Evolutionary conservation across 345 rosid genomes (phyloP).

Genomic region (Eucalyptus polybractea): DNA sequence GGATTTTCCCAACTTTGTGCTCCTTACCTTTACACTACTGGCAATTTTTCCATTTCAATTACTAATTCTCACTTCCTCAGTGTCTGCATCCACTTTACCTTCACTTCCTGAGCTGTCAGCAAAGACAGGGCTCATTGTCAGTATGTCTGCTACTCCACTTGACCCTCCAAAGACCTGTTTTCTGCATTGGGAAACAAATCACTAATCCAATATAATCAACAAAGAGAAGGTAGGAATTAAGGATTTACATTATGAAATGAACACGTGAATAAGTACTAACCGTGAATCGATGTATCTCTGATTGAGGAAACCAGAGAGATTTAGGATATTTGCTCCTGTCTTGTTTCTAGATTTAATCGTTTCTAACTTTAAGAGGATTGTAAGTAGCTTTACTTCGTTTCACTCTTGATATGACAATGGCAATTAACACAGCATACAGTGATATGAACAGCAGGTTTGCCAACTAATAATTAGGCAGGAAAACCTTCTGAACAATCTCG

Average conservation of each 20-base stretch:
- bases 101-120: neutral
- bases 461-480: neutral
- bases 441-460: neutral
- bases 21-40: neutral
- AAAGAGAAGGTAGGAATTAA: neutral
- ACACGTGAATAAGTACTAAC: neutral
- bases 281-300: neutral
- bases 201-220: neutral
- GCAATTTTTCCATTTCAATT: neutral
- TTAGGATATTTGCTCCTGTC: neutral
- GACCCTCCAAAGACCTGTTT: neutral
- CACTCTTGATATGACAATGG: neutral
- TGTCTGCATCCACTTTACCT: neutral
- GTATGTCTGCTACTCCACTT: neutral
- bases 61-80: neutral
- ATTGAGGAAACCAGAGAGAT: neutral
- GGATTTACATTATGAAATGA: neutral
- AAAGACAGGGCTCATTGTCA: neutral
- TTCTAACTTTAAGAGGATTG: neutral
- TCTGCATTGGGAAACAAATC: neutral
- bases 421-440: neutral
- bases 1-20: neutral
- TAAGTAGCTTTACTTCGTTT: neutral
- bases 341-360: neutral
- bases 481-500: neutral